Evolutionary conservation across 1,284 basidiomycete genomes (phyloP).

Genomic region (Ceratobasidium sp.): DNA sequence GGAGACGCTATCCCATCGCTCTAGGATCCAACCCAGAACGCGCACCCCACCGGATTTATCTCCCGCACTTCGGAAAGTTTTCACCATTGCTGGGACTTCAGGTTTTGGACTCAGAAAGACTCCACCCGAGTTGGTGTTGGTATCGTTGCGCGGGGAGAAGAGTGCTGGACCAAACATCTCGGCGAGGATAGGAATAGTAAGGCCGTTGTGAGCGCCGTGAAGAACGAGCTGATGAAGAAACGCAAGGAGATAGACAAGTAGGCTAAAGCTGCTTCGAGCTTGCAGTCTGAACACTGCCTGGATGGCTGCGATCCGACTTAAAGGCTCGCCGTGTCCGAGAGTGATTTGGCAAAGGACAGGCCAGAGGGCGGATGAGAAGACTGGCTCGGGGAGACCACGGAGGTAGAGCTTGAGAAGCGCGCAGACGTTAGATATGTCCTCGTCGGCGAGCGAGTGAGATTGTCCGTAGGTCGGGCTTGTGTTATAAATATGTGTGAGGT

Average conservation of each 20-base stretch:
- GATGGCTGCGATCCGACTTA: conserved; percentile 11
- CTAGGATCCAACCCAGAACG: conserved; percentile 18
- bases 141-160: conserved; percentile 35
- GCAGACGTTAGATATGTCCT: conserved; percentile 24
- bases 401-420: conserved; percentile 36
- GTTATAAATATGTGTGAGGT: background rate
- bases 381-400: conserved; percentile 31
- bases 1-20: conserved; percentile 25
- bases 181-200: conserved; percentile 7
- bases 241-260: conserved; percentile 17
- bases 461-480: conserved; percentile 18
- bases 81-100: conserved; percentile 13
- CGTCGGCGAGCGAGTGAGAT: background rate
- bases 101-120: conserved; percentile 11
- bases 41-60: conserved; percentile 4
- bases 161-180: conserved; percentile 33
- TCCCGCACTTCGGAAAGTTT: conserved; percentile 10
- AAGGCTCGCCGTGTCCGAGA: background rate
- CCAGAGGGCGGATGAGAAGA: conserved; percentile 19
- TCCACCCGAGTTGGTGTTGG: background rate
- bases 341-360: conserved; percentile 13
- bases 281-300: conserved; percentile 31
- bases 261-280: conserved; percentile 12
- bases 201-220: conserved; percentile 22
- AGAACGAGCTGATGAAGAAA: conserved; percentile 32